These are phyloP conservation scores for Pisolithus thermaeus DNA, from an alignment of 1,284 basidiomycete species.

Conservation along the genomic window DNA sequence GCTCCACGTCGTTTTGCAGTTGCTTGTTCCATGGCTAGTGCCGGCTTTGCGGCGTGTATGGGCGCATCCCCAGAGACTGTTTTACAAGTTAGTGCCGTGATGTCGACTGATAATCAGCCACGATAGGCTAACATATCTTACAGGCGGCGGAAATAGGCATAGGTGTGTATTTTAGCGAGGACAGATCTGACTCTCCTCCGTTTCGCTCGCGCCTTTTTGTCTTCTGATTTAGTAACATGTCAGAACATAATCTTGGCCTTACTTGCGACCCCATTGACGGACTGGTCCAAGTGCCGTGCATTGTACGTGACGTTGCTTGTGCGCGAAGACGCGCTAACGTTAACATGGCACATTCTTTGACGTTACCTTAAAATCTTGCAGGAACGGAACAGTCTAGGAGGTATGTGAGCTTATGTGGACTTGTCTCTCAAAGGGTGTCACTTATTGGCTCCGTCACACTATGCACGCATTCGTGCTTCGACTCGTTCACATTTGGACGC, in stretches of 20 bases:
- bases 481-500: not conserved
- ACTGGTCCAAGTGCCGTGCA: conserved; percentile 91
- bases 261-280: conserved; percentile 94
- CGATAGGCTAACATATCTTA: conserved; percentile 9
- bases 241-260: conserved; percentile 81
- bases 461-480: not conserved
- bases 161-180: conserved; percentile 39
- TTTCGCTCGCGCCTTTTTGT: not conserved
- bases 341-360: conserved; percentile 3
- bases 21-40: conserved; percentile 88
- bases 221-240: conserved; percentile 12
- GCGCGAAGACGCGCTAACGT: not conserved
- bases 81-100: conserved; percentile 45
- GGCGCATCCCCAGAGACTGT: conserved; percentile 81
- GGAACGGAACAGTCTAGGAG: conserved; percentile 85
- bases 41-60: conserved; percentile 91
- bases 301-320: conserved; percentile 47
- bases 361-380: conserved; percentile 21
- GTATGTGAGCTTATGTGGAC: conserved; percentile 30
- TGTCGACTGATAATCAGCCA: not conserved
- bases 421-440: not conserved
- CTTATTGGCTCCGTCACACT: not conserved
- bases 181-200: not conserved
- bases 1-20: conserved; percentile 37
- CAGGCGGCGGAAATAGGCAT: conserved; percentile 96